phyloP scores from a whole-genome alignment of 306 rosid species.

The Pachyrhizus erosus region DNA sequence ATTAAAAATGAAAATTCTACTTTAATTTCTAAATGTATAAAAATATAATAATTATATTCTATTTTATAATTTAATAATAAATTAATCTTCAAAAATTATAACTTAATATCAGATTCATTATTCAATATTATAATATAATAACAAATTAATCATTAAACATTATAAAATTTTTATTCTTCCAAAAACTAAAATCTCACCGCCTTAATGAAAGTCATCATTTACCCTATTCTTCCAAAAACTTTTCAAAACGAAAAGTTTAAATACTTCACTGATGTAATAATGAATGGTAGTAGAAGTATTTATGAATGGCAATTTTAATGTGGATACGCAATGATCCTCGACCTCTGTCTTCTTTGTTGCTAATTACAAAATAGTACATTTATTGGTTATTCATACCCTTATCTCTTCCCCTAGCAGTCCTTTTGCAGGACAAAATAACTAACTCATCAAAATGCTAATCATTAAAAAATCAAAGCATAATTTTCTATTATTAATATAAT shows the following conservation, averaged over 20 bases:
- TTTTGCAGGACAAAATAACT: conserved; percentile 21
- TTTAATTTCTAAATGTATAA: no score
- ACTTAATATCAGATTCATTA: no score
- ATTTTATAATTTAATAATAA: no score
- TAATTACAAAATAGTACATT: conserved; percentile 23
- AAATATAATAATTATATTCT: not conserved
- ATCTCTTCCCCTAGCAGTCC: not conserved
- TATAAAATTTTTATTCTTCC: no score
- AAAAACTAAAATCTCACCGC: no score
- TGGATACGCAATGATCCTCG: not conserved
- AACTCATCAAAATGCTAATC: not conserved
- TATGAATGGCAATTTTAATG: conserved; percentile 35
- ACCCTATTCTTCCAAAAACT: no score
- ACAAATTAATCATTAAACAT: no score
- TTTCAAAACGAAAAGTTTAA: not conserved
- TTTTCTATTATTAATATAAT: not conserved
- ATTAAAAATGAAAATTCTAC: no score
- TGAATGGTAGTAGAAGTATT: conserved; percentile 42
- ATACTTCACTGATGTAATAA: conserved; percentile 15
- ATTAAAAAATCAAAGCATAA: not conserved
- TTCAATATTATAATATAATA: no score
- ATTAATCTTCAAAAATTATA: no score
- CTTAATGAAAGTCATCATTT: no score
- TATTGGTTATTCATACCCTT: conserved; percentile 23
- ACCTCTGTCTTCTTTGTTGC: not conserved